These are phyloP conservation scores for Eucommia ulmoides DNA, from an alignment of 257 asterid genomes.

Conservation along the genomic window DNA sequence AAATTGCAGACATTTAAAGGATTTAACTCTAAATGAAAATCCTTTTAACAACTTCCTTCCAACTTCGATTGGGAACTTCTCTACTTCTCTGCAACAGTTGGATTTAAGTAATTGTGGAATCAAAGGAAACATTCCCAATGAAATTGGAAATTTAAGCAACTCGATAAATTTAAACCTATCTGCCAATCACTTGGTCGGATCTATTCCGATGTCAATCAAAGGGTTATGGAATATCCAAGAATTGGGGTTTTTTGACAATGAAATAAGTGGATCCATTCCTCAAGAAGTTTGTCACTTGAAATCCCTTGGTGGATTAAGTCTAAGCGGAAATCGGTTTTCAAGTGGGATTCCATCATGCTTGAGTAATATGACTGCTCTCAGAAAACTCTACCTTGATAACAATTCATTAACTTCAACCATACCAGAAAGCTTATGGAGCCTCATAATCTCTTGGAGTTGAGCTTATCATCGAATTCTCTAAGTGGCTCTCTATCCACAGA, in stretches of 20 bases:
- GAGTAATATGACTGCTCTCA: no score
- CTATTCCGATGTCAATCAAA: conserved; percentile 4
- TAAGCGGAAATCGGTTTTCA: no score
- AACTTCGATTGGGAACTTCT: conserved; percentile 14
- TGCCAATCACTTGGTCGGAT: conserved; percentile 10
- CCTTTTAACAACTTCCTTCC: conserved; percentile 15
- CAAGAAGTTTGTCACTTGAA: background rate
- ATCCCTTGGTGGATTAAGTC: conserved; percentile 4
- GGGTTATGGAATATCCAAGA: conserved; percentile 4
- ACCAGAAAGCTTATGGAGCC: no score
- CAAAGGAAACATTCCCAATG: conserved; percentile 11
- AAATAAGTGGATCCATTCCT: conserved; percentile 8
- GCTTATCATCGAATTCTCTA: no score
- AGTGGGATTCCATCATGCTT: no score
- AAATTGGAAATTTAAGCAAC: conserved; percentile 9
- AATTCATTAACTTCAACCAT: no score
- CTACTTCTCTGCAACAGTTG: conserved; percentile 2
- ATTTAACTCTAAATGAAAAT: conserved; percentile 5
- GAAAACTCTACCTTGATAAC: no score
- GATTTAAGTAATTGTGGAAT: background rate
- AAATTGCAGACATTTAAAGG: conserved; percentile 14
- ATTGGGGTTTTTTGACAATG: conserved; percentile 1
- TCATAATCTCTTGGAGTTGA: no score
- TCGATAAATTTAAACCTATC: background rate
- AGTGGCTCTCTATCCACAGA: no score